phyloP scores from a whole-genome alignment of 169 alveolate genomes.

The Cryptosporidium sp. region DNA sequence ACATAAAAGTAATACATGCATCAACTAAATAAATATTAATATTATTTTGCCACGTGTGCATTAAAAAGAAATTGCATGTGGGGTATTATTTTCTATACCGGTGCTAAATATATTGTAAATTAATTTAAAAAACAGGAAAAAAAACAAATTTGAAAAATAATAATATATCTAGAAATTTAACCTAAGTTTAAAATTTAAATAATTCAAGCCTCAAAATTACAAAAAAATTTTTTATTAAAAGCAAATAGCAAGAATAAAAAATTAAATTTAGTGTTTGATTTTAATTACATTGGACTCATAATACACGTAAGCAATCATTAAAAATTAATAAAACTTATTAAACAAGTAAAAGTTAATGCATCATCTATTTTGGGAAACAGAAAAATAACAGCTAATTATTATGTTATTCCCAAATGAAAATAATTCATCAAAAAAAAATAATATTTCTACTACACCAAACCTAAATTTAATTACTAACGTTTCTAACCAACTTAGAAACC shows the following conservation, averaged over 20 bases:
- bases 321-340: no score
- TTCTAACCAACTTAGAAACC: not conserved
- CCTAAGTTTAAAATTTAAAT: no score
- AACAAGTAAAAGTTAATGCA: no score
- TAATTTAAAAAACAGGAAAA: not conserved
- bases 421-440: not conserved
- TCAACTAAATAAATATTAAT: not conserved
- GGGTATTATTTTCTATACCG: not conserved
- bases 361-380: no score
- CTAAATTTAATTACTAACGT: not conserved
- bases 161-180: no score
- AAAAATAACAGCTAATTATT: not conserved
- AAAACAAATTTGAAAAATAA: not conserved
- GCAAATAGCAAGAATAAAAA: no score
- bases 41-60: not conserved
- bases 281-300: no score
- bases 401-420: not conserved
- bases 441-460: not conserved
- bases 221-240: no score
- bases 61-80: conserved; percentile 1
- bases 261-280: no score
- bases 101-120: not conserved
- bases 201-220: no score
- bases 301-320: no score
- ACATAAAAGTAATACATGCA: not conserved